phyloP scores from a whole-genome alignment of 192 early-diverging fungal genomes.

The Entomortierella chlamydospora region DNA sequence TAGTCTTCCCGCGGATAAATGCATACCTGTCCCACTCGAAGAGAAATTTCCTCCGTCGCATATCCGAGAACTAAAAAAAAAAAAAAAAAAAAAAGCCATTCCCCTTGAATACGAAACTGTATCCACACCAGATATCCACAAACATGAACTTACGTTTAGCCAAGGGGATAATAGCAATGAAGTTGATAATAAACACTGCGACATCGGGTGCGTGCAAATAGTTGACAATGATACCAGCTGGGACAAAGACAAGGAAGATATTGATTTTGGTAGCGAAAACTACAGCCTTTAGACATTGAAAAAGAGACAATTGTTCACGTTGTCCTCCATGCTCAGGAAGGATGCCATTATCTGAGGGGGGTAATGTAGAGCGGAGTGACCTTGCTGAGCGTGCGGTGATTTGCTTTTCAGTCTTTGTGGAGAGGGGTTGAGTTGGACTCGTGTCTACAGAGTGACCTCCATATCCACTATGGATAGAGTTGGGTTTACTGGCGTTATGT shows the following conservation, averaged over 20 bases:
- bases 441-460: neutral
- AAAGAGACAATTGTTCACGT: neutral
- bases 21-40: constrained; percentile 71
- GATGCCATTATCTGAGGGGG: constrained; percentile 3
- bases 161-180: constrained; percentile 88
- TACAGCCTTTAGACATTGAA: constrained; percentile 28
- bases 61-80: constrained; percentile 80
- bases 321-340: constrained; percentile 1
- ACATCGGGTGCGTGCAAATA: constrained; percentile 74
- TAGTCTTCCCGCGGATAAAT: constrained; percentile 46
- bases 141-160: constrained; percentile 68
- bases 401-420: constrained; percentile 3
- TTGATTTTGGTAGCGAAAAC: constrained; percentile 72
- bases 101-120: neutral
- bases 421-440: constrained; percentile 1
- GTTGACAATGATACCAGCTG: constrained; percentile 79
- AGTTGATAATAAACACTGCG: constrained; percentile 83
- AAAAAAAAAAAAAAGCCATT: constrained; percentile 9
- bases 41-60: constrained; percentile 86
- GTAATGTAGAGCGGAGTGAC: constrained; percentile 23
- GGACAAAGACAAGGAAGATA: constrained; percentile 79
- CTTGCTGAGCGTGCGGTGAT: constrained; percentile 44
- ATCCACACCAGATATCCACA: too few relatives aligned
- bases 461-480: constrained; percentile 3
- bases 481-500: neutral